These are phyloP conservation scores for Excoecaria agallocha DNA, from an alignment of 345 rosid genomes.

Conservation along the genomic window DNA sequence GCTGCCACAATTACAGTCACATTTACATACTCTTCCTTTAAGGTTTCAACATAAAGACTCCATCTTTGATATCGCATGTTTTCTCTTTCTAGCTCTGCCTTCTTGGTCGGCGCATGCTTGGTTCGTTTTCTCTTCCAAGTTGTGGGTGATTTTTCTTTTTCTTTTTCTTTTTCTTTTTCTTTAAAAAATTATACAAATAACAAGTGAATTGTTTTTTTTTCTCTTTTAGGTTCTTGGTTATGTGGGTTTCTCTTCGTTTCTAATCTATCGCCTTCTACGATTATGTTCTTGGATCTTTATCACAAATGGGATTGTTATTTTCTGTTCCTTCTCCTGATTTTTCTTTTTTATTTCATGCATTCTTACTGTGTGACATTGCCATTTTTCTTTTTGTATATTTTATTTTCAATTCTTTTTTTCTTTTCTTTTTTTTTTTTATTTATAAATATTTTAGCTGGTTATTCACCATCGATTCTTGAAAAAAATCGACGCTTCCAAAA, in stretches of 20 bases:
- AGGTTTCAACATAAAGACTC: not conserved
- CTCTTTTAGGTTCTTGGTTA: not conserved
- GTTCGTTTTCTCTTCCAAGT: not conserved
- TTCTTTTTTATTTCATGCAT: not conserved
- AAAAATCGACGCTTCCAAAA: too few species aligned
- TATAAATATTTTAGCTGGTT: too few species aligned
- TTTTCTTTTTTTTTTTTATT: not conserved
- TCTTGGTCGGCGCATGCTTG: not conserved
- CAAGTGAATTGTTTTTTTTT: not conserved
- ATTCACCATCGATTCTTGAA: too few species aligned
- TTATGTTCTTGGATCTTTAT: constrained; percentile 3
- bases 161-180: not conserved
- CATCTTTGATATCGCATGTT: not conserved
- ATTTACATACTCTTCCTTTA: not conserved
- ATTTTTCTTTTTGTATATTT: not conserved
- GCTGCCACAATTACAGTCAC: constrained; percentile 12
- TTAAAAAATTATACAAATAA: not conserved
- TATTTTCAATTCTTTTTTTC: not conserved
- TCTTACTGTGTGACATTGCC: not conserved
- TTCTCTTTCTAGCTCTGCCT: not conserved
- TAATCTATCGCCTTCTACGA: not conserved
- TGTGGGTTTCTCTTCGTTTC: constrained; percentile 5
- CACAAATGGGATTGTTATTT: not conserved
- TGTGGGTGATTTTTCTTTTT: not conserved
- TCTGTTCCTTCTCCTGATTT: not conserved